Conservation (phyloP, 169 alveolate species). For the Eimeria zaria region DNA sequence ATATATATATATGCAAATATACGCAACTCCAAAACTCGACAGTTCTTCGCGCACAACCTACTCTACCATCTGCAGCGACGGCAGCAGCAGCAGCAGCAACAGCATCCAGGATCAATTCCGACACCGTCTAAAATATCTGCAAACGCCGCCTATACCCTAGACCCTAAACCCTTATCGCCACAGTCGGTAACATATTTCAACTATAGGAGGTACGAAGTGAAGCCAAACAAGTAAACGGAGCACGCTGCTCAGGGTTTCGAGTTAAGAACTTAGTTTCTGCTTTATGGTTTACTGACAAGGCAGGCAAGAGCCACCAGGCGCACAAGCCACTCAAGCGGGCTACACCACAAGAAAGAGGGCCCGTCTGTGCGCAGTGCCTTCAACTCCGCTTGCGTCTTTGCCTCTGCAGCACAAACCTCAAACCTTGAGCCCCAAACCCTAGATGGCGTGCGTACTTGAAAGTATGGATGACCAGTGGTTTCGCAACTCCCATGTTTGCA, state of each 20-base stretch:
- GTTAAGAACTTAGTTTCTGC: too few species aligned
- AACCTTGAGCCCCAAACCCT: not conserved
- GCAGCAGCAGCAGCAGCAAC: not conserved
- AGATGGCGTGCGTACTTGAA: not conserved
- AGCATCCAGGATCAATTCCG: not conserved
- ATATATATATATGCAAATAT: too few species aligned
- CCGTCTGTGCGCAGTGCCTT: constrained; percentile 1
- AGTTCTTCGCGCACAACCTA: too few species aligned
- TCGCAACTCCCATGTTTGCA: not conserved
- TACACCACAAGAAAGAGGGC: not conserved
- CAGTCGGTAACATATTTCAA: not conserved
- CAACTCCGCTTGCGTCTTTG: constrained; percentile 13
- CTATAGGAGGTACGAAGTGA: not conserved
- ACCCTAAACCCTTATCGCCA: not conserved
- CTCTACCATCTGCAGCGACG: not conserved
- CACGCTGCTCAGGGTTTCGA: not conserved
- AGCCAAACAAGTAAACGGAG: not conserved
- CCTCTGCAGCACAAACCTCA: constrained; percentile 49
- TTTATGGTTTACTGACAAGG: constrained; percentile 19
- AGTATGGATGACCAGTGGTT: not conserved
- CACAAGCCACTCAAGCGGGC: constrained; percentile 23
- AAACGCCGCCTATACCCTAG: not conserved
- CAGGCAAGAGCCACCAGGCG: constrained; percentile 20
- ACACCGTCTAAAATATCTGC: not conserved
- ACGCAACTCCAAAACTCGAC: too few species aligned